Percentiles rank a stretch among this genome's conserved stretches.
Conservation (phyloP, 768 basidiomycete genomes). For the Thelephora ganbajun region DNA sequence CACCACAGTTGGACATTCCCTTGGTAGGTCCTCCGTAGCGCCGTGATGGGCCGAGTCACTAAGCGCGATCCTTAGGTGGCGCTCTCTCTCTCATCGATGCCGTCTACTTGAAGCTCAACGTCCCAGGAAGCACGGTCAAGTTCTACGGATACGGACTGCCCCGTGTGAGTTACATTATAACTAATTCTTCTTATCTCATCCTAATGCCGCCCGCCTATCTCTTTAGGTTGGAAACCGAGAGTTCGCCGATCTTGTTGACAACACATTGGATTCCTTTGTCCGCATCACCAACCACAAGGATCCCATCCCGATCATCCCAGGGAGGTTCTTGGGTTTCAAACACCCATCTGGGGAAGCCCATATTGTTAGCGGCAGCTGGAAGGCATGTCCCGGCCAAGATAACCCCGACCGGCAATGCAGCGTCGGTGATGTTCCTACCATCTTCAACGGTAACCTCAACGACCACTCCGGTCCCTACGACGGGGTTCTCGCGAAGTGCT, state of each 20-base stretch:
- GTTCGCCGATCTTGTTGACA: conserved; percentile 46
- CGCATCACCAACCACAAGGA: conserved; percentile 42
- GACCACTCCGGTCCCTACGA: conserved; percentile 25
- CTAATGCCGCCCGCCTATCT: too few relatives aligned
- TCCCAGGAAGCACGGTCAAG: conserved; percentile 20
- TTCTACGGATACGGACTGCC: conserved; percentile 19
- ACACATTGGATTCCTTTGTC: conserved; percentile 23
- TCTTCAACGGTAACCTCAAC: conserved; percentile 26
- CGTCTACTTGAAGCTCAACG: conserved; percentile 35
- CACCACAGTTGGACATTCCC: conserved; percentile 31
- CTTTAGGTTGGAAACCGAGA: conserved; percentile 44
- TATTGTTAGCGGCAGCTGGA: conserved; percentile 33
- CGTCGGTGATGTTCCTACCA: conserved; percentile 37
- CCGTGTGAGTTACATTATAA: conserved; percentile 11
- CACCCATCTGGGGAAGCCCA: conserved; percentile 29
- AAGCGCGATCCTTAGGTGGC: too few relatives aligned
- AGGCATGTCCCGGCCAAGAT: conserved; percentile 45
- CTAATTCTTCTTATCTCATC: not conserved
- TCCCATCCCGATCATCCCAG: conserved; percentile 21
- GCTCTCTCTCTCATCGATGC: conserved; percentile 39
- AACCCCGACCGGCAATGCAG: conserved; percentile 37
- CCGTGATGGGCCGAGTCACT: too few relatives aligned
- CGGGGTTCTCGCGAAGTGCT: too few relatives aligned
- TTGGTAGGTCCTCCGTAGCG: too few relatives aligned
- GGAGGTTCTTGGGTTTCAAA: conserved; percentile 27